A percentile compares a stretch with the other conserved stretches of the same genome.
These are phyloP conservation scores for Microstroma glucosiphilum DNA, from an alignment of 1,284 basidiomycete species.

Conservation along the genomic window DNA sequence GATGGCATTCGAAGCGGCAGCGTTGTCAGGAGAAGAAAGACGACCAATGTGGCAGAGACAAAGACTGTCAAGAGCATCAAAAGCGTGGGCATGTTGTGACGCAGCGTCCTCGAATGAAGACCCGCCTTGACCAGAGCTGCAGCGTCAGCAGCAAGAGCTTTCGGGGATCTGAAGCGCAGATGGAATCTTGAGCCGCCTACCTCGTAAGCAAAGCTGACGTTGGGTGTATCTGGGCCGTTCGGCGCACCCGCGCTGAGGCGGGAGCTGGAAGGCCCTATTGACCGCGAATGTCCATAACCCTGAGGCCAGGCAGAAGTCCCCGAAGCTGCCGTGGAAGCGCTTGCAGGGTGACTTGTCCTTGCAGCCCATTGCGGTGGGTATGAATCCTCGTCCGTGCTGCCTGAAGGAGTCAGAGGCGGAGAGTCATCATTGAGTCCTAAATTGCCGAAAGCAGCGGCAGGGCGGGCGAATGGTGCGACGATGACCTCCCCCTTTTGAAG, in stretches of 20 bases:
- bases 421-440: constrained; percentile 36
- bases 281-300: too few species aligned
- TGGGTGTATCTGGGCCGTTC: not conserved
- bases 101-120: constrained; percentile 25
- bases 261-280: not conserved
- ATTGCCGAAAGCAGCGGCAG: constrained; percentile 21
- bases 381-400: not conserved
- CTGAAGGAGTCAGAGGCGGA: constrained; percentile 36
- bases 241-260: not conserved
- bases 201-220: not conserved
- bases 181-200: not conserved
- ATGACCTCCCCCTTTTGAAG: constrained; percentile 14
- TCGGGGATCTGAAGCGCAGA: too few species aligned
- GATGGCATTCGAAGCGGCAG: constrained; percentile 43
- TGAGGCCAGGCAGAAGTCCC: not conserved
- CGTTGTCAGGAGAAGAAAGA: constrained; percentile 39
- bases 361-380: not conserved
- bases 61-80: constrained; percentile 33
- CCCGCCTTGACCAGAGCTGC: constrained; percentile 10
- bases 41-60: constrained; percentile 33
- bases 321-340: not conserved
- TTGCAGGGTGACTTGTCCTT: not conserved
- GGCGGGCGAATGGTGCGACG: constrained; percentile 38
- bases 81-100: constrained; percentile 36
- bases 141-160: not conserved